phyloP scores from a whole-genome alignment of 176 grass and related monocot species.

The Hordeum marinum region DNA sequence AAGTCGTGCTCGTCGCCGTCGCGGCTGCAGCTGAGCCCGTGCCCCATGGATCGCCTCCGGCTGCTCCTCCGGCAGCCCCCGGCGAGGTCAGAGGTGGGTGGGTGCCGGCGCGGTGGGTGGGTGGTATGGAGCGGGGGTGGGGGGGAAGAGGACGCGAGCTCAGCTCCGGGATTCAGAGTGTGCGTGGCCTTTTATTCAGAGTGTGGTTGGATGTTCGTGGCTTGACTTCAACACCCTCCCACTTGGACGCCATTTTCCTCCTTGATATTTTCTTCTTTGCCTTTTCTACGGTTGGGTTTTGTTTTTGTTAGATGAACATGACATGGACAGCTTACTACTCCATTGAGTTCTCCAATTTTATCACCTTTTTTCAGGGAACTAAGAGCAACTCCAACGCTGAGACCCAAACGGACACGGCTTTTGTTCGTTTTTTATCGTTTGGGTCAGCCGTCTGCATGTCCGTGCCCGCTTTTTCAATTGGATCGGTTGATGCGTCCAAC shows the following conservation, averaged over 20 bases:
- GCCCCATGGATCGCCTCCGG: constrained; percentile 49
- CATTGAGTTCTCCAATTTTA: not conserved
- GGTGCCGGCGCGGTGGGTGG: not conserved
- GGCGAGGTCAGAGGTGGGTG: not conserved
- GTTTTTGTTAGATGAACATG: not conserved
- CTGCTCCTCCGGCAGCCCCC: not conserved
- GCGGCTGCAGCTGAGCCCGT: constrained; percentile 54
- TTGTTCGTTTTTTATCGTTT: too few relatives aligned
- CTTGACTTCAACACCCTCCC: not conserved
- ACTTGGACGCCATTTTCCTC: not conserved
- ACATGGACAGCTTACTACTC: not conserved
- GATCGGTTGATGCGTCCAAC: too few relatives aligned
- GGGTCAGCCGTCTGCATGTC: too few relatives aligned
- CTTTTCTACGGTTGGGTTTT: not conserved
- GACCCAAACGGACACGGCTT: too few relatives aligned
- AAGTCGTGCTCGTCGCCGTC: constrained; percentile 44
- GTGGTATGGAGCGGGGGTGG: not conserved
- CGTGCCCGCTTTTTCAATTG: too few relatives aligned
- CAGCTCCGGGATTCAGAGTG: not conserved
- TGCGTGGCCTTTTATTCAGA: not conserved
- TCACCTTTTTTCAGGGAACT: not conserved
- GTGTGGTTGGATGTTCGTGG: not conserved
- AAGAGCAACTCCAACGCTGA: too few relatives aligned
- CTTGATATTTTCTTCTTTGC: not conserved
- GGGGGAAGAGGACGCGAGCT: not conserved